Evolutionary conservation across 306 rosid species (phyloP), one percentile per base, ranked within the genome.

Genomic region (Ceratonia siliqua): DNA sequence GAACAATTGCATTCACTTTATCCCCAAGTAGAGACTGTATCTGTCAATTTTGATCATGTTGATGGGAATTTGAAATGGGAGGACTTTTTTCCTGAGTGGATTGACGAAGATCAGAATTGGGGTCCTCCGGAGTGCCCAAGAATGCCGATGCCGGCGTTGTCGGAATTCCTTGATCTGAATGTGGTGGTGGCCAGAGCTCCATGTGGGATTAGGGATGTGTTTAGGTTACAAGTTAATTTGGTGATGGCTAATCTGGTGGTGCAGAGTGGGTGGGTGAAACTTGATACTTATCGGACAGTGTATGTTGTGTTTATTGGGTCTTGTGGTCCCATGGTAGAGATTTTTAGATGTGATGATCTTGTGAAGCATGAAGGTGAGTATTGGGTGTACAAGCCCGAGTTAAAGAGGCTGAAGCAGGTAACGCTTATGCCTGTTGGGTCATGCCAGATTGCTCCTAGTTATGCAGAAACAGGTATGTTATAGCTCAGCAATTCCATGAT

Each of bases 251-350:
- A 81, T 54, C 58, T 92, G 15, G 91, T 80, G 62, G 89, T 79
- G 70, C 78, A 79, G 80, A 79, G 83, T 54, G 85, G 85, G 0
- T 82, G 94, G 92, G 41, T 25, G 66, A 53, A 17, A 11, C 52
- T 68, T 6, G 83, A 82, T 6, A 45, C 59, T 39, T 27, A 74
- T 75, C 83, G 85, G 81, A 76, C 79, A 22, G 91, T 87, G 35
- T 82, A 83, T 63, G 88, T 85, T 43, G 89, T 87, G 77, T 89
- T 89, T 5, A 20, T 92, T 0, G 97, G 97, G 30, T 42, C 80
- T 0, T 87, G 97, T 76, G 88, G 82, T 43, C 92, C 97, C 8
- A 90, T 90, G 97, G 49, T 81, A 7, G 96, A 92, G 77, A 82
- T 92, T 53, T 92, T 90, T 70, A 69, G 83, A 32, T 92, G 97